These are phyloP conservation scores for Thielaviopsis punctulata DNA, from an alignment of 2,329 filamentous ascomycete genomes.

Conservation along the genomic window DNA sequence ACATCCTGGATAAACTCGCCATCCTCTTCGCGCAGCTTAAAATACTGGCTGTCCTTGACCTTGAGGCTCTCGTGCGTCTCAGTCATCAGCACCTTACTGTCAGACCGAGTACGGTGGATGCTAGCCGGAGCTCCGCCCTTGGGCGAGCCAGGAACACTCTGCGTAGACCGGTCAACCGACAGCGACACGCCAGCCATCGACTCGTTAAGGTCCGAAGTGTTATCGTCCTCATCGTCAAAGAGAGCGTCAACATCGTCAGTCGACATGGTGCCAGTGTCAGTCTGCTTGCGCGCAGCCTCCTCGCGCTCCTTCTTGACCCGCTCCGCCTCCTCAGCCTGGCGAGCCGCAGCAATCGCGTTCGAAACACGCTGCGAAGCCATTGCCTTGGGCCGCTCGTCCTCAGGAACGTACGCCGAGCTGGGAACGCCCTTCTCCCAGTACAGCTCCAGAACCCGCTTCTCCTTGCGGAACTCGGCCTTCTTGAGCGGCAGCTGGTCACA, in stretches of 20 bases:
- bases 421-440: conserved; percentile 99
- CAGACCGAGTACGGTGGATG: conserved; percentile 78
- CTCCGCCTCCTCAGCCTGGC: conserved; percentile 67
- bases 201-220: conserved; percentile 65
- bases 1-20: conserved; percentile 98
- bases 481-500: conserved; percentile 94
- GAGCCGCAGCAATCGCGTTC: conserved; percentile 58
- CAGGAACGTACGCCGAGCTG: conserved; percentile 86
- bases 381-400: conserved; percentile 87
- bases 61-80: conserved; percentile 77
- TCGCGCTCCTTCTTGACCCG: conserved; percentile 72
- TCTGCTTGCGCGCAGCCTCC: conserved; percentile 81
- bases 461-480: conserved; percentile 98
- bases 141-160: conserved; percentile 88
- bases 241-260: conserved; percentile 88
- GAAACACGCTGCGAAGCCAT: conserved; percentile 55
- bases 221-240: conserved; percentile 82
- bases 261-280: conserved; percentile 85
- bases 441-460: conserved; percentile 80
- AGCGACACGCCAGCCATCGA: conserved; percentile 82
- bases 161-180: conserved; percentile 63
- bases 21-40: conserved; percentile 76
- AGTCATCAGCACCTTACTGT: conserved; percentile 68
- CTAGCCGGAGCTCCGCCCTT: conserved; percentile 44
- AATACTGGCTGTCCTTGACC: conserved; percentile 87